Evolutionary conservation across 1,284 basidiomycete species (phyloP), one percentile per base, ranked within the genome.

Genomic region (Volvariella surrecta): DNA sequence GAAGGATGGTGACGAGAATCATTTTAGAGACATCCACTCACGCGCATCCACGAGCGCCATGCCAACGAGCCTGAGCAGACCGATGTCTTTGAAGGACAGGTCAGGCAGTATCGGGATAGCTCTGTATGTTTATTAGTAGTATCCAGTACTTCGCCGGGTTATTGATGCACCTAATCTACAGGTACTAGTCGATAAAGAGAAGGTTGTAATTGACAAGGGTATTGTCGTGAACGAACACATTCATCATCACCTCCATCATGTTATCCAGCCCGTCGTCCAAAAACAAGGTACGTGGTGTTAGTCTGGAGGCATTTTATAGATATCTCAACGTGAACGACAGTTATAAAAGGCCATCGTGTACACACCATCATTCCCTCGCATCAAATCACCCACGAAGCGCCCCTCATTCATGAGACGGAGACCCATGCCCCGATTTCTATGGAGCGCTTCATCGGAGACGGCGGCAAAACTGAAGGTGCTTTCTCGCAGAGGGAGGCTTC

Each of bases 251-350:
- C 49, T 59, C 19, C 56, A 60, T 32, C 59, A 62, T 30, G 49
- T 62, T 16, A 57, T 62, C 16, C 59, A 62, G 40, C 60, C 60
- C 15, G 48, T 62, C 16, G 59, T 62, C 32, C 53, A 61, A 48
- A 60, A 60, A 58, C 54, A 60, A 41, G 56, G 60, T 60, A 40
- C 24, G 57, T 49, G 8, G 4, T 17, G 11, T 28, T 28, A 6
- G 6, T 11, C 6, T 28, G 6, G 11, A 6, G 24, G 11, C 24
- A 6, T 28, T 28, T 28, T 6, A 28, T 11, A 28, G 24, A 6
- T 6, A 28, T 28, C 6, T 28, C 11, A 11, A 28, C 11, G 24
- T 6, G 11, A 6, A 11, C n/a, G 3, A 3, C 28, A 61, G 60
- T 54, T 11, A 47, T 59, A 20, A 53, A 58, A 13, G 52, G 43